These are phyloP conservation scores for Gracilaria vermiculophylla DNA, from an alignment of 23 red algal genomes.

Conservation along the genomic window DNA sequence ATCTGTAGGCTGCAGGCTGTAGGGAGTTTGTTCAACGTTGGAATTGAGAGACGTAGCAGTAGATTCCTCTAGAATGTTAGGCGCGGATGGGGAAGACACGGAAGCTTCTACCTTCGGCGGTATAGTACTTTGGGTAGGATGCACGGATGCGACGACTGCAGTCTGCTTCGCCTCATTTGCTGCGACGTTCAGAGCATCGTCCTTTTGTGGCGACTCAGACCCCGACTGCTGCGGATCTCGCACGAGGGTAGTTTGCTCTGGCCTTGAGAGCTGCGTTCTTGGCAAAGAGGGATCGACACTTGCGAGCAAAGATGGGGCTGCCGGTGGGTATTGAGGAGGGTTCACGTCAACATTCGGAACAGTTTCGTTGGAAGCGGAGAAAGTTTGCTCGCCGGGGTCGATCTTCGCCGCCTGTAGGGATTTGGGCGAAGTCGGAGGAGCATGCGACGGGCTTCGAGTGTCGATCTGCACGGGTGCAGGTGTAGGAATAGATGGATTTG, in stretches of 20 bases:
- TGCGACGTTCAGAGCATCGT: neutral
- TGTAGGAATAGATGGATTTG: neutral
- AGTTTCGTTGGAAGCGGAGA: neutral
- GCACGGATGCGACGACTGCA: neutral
- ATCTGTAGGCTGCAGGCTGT: neutral
- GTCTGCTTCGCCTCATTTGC: neutral
- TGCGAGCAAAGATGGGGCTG: neutral
- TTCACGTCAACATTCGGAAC: conserved; percentile 10
- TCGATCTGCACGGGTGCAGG: conserved; percentile 26
- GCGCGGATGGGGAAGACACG: neutral
- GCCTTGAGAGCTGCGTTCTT: neutral
- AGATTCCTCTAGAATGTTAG: neutral
- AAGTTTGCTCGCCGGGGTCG: neutral
- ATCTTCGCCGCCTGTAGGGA: neutral
- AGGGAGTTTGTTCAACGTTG: neutral
- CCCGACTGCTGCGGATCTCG: neutral
- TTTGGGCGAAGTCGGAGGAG: conserved; percentile 6
- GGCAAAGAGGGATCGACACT: conserved; percentile 4
- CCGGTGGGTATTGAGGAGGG: neutral
- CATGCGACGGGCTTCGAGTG: conserved; percentile 1
- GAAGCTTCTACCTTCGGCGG: conserved; percentile 14
- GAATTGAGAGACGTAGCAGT: neutral
- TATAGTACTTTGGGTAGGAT: neutral
- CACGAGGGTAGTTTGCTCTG: neutral
- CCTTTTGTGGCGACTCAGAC: neutral